Evolutionary conservation across 2,329 filamentous ascomycete species (phyloP), one percentile per base, ranked within the genome.

Genomic region (Canariomyces notabilis): DNA sequence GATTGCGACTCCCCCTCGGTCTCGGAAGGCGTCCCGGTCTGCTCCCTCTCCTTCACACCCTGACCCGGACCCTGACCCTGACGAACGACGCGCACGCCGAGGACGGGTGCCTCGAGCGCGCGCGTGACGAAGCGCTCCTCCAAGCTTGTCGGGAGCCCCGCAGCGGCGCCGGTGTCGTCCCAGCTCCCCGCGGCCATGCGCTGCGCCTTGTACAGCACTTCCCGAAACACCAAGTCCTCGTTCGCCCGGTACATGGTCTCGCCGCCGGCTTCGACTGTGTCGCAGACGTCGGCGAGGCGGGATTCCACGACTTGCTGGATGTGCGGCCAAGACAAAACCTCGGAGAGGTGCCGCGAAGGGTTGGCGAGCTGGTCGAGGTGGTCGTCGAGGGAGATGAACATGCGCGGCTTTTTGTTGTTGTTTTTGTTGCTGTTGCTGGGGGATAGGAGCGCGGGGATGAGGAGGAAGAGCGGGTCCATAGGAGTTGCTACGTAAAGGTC

Each of bases 241-340:
- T 75, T 93, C 19, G 95, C 69, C 11, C 89, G 80, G 65, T 86
- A 95, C 87, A 96, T 89, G 44, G 70, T 79, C 64, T 96, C 89
- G 50, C 87, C 87, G 12, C 85, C 87, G 1, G 86, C 87, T 26
- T 93, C 85, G 9, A 94, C 85, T 0, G 77, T 84, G 58, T 96
- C 89, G 66, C 90, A 95, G 5, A 93, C 74, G 1, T 71, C 74
- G 2, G 72, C 74, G 69, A 95, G 82, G 29, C 88, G 76, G 9
- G 72, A 66, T 59, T 87, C 80, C 1, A 94, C 63, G 23, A 74
- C 67, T 2, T 54, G 63, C 50, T 71, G 74, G 59, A 72, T 69
- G 48, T 68, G 67, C 43, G 60, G 64, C 61, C 69, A 73, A 35
- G 67, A 63, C 38, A 87, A 55, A 2, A 88, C 67, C 37, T 76